phyloP scores from a whole-genome alignment of 176 grass and related monocot genomes.

The Typha latifolia region DNA sequence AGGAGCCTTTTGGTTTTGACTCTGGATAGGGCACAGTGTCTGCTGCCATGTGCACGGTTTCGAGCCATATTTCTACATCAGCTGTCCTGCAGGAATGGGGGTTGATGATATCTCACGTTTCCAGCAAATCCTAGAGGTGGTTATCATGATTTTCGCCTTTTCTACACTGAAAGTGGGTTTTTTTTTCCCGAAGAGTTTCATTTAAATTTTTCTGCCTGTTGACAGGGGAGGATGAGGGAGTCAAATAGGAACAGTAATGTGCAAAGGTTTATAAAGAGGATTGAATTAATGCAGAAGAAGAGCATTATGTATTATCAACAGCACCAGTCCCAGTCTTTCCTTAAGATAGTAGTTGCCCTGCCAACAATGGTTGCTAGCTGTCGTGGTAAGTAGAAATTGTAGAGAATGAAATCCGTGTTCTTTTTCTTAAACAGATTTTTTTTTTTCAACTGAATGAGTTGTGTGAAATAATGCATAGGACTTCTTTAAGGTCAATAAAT shows the following conservation, averaged over 20 bases:
- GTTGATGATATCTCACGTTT: conserved; percentile 89
- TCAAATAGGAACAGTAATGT: conserved; percentile 95
- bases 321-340: conserved; percentile 62
- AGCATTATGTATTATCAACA: conserved; percentile 98
- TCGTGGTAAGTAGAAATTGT: conserved; percentile 49
- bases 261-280: conserved; percentile 71
- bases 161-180: neutral
- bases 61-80: conserved; percentile 92
- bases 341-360: conserved; percentile 87
- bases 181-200: conserved; percentile 18
- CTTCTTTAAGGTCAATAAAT: too few species aligned
- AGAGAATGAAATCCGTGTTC: neutral
- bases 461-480: too few species aligned
- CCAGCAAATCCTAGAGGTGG: conserved; percentile 74
- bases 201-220: conserved; percentile 19
- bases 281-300: conserved; percentile 88
- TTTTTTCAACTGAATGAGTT: neutral
- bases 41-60: conserved; percentile 96
- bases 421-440: neutral
- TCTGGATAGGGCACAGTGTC: conserved; percentile 67
- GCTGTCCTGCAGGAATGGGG: conserved; percentile 67
- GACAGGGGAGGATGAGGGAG: conserved; percentile 83
- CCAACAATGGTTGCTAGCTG: conserved; percentile 96
- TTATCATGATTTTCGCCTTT: neutral
- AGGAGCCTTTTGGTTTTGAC: conserved; percentile 11